Evolutionary conservation across 345 rosid species (phyloP).

Genomic region (Camelina laxa): DNA sequence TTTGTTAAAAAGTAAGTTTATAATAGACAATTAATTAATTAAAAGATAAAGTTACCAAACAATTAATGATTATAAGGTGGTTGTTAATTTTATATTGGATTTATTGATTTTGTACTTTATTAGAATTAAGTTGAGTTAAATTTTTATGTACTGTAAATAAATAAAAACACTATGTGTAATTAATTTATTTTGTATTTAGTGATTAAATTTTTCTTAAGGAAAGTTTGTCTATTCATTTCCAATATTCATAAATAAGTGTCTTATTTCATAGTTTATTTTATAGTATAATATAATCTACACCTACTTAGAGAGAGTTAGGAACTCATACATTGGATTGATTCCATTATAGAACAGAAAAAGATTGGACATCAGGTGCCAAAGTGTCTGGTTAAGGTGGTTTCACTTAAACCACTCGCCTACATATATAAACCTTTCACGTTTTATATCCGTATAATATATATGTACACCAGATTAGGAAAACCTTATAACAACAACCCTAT

Average conservation of each 20-base stretch:
- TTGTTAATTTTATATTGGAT: slow-evolving; percentile 13
- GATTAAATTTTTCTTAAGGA: neutral
- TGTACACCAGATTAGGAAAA: neutral
- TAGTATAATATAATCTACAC: neutral
- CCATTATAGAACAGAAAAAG: slow-evolving; percentile 4
- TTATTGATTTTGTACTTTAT: neutral
- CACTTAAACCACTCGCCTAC: slow-evolving; percentile 34
- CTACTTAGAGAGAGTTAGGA: slow-evolving; percentile 14
- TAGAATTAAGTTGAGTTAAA: neutral
- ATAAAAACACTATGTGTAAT: neutral
- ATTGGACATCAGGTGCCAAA: slow-evolving; percentile 38
- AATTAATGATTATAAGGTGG: neutral
- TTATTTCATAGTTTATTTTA: neutral
- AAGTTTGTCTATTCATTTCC: neutral
- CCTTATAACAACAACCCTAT: neutral
- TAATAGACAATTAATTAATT: neutral
- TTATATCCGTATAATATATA: neutral
- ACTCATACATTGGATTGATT: slow-evolving; percentile 1
- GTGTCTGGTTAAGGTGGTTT: slow-evolving; percentile 42
- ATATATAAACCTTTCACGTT: slow-evolving; percentile 33
- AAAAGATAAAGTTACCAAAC: slow-evolving; percentile 1
- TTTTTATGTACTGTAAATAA: neutral
- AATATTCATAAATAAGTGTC: slow-evolving; percentile 1
- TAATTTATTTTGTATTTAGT: neutral
- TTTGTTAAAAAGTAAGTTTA: neutral